Evolutionary conservation across 1,284 basidiomycete genomes (phyloP).

Genomic region (Farysia itapuensis): DNA sequence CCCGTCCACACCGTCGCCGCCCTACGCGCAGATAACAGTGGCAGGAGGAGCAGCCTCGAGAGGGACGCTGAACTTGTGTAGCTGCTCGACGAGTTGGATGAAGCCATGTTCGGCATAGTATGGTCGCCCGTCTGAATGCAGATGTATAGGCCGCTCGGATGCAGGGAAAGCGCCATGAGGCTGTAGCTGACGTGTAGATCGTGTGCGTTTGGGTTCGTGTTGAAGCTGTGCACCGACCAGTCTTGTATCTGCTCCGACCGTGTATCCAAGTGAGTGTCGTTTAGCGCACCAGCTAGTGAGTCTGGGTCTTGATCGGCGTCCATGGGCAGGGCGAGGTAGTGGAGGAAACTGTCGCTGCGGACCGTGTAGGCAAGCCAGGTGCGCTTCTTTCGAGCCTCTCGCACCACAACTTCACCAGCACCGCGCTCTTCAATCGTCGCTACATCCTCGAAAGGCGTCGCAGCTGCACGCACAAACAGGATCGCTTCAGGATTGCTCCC

Average conservation of each 20-base stretch:
- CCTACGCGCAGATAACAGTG: conserved; percentile 22
- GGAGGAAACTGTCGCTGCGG: conserved; percentile 39
- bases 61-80: conserved; percentile 10
- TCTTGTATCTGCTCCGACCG: background rate
- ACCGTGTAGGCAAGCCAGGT: conserved; percentile 47
- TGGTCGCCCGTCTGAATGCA: conserved; percentile 53
- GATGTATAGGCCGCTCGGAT: conserved; percentile 40
- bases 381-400: conserved; percentile 11
- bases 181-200: conserved; percentile 53
- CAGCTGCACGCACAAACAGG: conserved; percentile 34
- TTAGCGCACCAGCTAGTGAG: background rate
- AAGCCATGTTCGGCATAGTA: conserved; percentile 8
- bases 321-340: conserved; percentile 46
- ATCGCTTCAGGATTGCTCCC: conserved; percentile 49
- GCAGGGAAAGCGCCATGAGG: conserved; percentile 46
- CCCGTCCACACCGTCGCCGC: conserved; percentile 45
- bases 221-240: conserved; percentile 39
- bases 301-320: conserved; percentile 7
- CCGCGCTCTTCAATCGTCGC: conserved; percentile 1
- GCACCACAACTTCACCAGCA: conserved; percentile 9
- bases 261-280: background rate
- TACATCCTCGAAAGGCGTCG: conserved; percentile 4
- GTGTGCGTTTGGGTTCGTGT: conserved; percentile 44
- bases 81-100: conserved; percentile 2
- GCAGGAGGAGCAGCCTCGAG: conserved; percentile 43